Conservation (phyloP, 2,329 filamentous ascomycete genomes). For the Aspergillus spinulosporus region DNA sequence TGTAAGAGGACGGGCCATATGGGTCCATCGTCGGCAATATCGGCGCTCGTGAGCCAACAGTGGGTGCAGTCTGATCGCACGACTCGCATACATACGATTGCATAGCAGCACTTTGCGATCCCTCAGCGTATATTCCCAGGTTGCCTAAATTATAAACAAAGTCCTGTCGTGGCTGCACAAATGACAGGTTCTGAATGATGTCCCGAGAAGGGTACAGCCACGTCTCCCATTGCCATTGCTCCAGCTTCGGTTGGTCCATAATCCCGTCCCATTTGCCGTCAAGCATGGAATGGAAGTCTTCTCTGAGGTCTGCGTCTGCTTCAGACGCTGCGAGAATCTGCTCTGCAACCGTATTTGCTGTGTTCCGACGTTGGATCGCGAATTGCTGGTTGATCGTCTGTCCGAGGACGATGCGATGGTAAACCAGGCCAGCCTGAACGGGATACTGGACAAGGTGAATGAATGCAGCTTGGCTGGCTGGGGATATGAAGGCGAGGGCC, state of each 20-base stretch:
- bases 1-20: too few species aligned
- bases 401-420: constrained; percentile 56
- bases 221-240: constrained; percentile 41
- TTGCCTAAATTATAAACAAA: neutral
- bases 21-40: too few species aligned
- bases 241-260: constrained; percentile 57
- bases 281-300: constrained; percentile 58
- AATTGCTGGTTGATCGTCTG: constrained; percentile 53
- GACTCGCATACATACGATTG: constrained; percentile 57
- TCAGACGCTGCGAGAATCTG: constrained; percentile 56
- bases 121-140: too few species aligned
- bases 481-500: too few species aligned
- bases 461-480: too few species aligned
- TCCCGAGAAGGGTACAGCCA: constrained; percentile 31
- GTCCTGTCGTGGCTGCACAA: neutral
- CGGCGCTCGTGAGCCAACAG: too few species aligned
- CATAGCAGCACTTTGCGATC: neutral
- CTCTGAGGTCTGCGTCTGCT: constrained; percentile 58
- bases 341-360: constrained; percentile 56
- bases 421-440: constrained; percentile 57
- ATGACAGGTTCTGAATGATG: neutral
- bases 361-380: constrained; percentile 57
- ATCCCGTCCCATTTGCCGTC: constrained; percentile 65
- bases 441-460: constrained; percentile 61
- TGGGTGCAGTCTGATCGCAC: neutral